Base-by-base conservation (phyloP, 345 rosid genomes). In the Clarkia xantiana region DNA sequence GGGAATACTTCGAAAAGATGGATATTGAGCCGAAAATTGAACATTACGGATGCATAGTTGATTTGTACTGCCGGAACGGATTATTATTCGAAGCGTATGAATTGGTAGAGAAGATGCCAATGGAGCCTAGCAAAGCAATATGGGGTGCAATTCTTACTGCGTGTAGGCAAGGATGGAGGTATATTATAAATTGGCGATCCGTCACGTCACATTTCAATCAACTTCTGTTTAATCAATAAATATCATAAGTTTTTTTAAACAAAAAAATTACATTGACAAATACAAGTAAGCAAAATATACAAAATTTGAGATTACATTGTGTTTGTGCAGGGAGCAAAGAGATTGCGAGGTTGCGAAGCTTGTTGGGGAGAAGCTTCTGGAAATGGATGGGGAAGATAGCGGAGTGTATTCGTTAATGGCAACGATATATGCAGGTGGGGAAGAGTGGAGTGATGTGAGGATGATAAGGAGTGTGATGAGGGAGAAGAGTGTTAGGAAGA, bases 121-220 rank as follows among this genome's bases (percentile, higher is more conserved):
- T 65, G 66, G 47, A 54, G 34, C 77, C 73, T 14, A 55, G 60
- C 18, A 60, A 59, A 44, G 70, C 77, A 14, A 63, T 61, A 3
- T 72, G 77, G 77, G 77, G 77, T 13, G 68, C 73, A 36, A 60
- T 72, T 34, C 66, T 72, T 48, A 59, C 49, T 20, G 71, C 68
- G 15, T 62, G 73, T 49, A 65, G 36, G 36, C 36, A 29, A 10
- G 36, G 36, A 29, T 10, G 7, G 8, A 29, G 36, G 36, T 29
- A 29, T 22, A 5, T 2, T 2, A 22, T 2, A 22, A 5, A 5
- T 5, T 22, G 25, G 5, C 25, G 2, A 5, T 22, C 5, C 5
- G 2, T 22, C 5, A 22, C 25, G 25, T 5, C 2, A 22, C 25
- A 22, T 22, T 2, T 2, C 25, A 22, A 2, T 22, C 5, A 22